Evolutionary conservation across 371 early-diverging fungal genomes (phyloP).

Genomic region (Furculomyces boomerangus): DNA sequence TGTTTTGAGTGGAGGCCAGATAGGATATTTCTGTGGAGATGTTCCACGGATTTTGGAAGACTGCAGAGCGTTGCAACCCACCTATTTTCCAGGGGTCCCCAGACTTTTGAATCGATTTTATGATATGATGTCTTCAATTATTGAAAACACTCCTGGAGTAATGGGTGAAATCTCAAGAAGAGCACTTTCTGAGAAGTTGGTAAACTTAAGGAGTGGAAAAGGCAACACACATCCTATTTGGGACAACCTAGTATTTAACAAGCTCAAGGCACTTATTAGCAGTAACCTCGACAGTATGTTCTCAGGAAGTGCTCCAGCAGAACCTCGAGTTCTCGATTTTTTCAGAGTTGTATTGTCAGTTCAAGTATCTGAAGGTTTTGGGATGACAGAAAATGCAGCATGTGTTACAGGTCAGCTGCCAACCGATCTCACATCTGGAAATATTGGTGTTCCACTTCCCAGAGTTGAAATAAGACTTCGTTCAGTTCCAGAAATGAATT

Average conservation of each 20-base stretch:
- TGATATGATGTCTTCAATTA: conserved; percentile 47
- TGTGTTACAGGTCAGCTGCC: conserved; percentile 32
- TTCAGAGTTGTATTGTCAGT: conserved; percentile 70
- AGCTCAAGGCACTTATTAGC: conserved; percentile 71
- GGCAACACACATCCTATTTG: conserved; percentile 52
- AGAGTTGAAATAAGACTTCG: conserved; percentile 71
- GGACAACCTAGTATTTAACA: conserved; percentile 82
- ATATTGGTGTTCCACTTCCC: conserved; percentile 64
- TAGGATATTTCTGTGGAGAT: conserved; percentile 77
- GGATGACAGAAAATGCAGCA: conserved; percentile 81
- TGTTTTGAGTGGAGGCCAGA: conserved; percentile 32
- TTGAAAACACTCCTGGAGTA: conserved; percentile 42
- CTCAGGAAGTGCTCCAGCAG: conserved; percentile 79
- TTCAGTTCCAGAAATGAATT: conserved; percentile 81
- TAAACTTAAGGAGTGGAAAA: conserved; percentile 34
- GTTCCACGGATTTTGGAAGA: conserved; percentile 60
- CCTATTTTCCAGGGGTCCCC: conserved; percentile 76
- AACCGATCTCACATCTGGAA: conserved; percentile 43
- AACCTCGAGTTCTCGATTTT: conserved; percentile 69
- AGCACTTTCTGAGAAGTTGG: conserved; percentile 39
- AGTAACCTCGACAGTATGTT: conserved; percentile 66
- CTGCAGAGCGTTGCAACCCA: conserved; percentile 57
- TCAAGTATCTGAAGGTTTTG: conserved; percentile 82
- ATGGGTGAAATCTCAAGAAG: conserved; percentile 35
- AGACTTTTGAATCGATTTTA: conserved; percentile 78